These are phyloP conservation scores for Spirogloea muscicola DNA, from an alignment of 139 green algal species.

Conservation along the genomic window DNA sequence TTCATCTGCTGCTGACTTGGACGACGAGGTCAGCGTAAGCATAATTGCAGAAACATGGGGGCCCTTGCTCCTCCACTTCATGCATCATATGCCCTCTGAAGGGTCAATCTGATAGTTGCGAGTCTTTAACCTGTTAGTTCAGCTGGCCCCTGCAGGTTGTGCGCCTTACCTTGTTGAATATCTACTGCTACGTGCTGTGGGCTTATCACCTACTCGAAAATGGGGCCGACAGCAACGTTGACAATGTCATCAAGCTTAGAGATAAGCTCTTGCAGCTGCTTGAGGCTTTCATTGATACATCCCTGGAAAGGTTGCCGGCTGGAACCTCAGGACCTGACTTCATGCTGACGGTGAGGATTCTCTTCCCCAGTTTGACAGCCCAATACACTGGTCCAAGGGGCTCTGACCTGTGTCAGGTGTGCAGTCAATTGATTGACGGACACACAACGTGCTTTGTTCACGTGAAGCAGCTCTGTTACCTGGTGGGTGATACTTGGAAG, in stretches of 20 bases:
- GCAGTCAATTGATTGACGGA: no score
- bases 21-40: slow-evolving; percentile 16
- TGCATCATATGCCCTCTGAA: not conserved
- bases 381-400: not conserved
- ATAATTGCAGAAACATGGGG: not conserved
- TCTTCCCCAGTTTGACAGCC: not conserved
- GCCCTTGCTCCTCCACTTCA: not conserved
- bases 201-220: slow-evolving; percentile 15
- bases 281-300: slow-evolving; percentile 1
- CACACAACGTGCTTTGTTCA: no score
- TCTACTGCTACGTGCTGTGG: slow-evolving; percentile 25
- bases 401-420: no score
- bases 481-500: no score
- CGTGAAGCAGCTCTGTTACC: no score
- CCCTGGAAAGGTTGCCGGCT: not conserved
- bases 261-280: slow-evolving; percentile 22
- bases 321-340: not conserved
- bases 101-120: not conserved
- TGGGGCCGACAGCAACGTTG: not conserved
- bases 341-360: not conserved
- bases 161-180: slow-evolving; percentile 4
- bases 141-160: slow-evolving; percentile 22
- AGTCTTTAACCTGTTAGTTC: no score
- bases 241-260: not conserved
- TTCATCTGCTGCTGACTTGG: slow-evolving; percentile 3